Conservation (phyloP, 192 early-diverging fungal species). For the Geranomyces variabilis region DNA sequence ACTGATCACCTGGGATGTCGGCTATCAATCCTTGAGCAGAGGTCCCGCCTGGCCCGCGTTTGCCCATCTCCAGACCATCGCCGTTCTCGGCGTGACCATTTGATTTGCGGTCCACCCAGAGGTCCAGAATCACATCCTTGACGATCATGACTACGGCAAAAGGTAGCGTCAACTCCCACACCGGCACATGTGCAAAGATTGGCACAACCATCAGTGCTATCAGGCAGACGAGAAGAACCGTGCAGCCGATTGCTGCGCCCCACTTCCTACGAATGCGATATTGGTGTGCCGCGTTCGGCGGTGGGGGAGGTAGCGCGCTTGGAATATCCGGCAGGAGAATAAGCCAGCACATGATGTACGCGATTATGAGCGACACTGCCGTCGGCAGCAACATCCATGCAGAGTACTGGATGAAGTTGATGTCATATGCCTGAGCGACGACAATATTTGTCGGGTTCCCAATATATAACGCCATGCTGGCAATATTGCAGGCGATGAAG, state of each 20-base stretch:
- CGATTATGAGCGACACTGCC: slow-evolving; percentile 53
- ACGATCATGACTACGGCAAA: slow-evolving; percentile 68
- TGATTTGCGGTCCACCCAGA: neutral
- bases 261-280: slow-evolving; percentile 56
- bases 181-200: slow-evolving; percentile 66
- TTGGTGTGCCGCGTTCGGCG: slow-evolving; percentile 20
- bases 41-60: neutral
- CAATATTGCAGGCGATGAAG: slow-evolving; percentile 73
- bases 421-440: slow-evolving; percentile 73
- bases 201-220: slow-evolving; percentile 66
- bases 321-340: slow-evolving; percentile 47
- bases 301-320: slow-evolving; percentile 1
- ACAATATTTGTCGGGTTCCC: slow-evolving; percentile 90
- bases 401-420: slow-evolving; percentile 75
- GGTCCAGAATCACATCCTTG: slow-evolving; percentile 63
- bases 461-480: slow-evolving; percentile 81
- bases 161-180: slow-evolving; percentile 79
- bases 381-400: slow-evolving; percentile 85
- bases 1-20: neutral
- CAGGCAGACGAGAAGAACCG: slow-evolving; percentile 62
- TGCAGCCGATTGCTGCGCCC: slow-evolving; percentile 69
- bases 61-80: neutral
- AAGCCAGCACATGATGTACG: slow-evolving; percentile 57
- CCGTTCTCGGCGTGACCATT: neutral
- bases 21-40: no score